Conservation (phyloP, 2,329 filamentous ascomycete species). For the Penicillium vulpinum region DNA sequence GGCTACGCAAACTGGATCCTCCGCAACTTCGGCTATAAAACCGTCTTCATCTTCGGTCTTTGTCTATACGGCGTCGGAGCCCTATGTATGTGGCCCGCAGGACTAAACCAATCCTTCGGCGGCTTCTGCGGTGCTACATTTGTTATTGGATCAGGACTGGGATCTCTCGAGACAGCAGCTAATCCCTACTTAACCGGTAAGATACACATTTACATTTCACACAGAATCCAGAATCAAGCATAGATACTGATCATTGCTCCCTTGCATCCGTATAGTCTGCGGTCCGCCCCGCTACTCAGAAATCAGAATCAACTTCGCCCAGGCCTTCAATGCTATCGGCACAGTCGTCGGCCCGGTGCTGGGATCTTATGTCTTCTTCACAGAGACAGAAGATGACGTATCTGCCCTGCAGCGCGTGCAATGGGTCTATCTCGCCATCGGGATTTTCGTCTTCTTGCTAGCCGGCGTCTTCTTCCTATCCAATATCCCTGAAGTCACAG, state of each 20-base stretch:
- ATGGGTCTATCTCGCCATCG: conserved; percentile 80
- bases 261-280: conserved; percentile 54
- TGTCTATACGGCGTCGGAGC: conserved; percentile 69
- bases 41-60: conserved; percentile 75
- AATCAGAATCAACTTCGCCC: conserved; percentile 73
- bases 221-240: not conserved
- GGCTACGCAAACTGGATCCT: conserved; percentile 62
- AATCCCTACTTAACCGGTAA: conserved; percentile 70
- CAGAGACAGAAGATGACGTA: conserved; percentile 58
- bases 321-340: conserved; percentile 75
- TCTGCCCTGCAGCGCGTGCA: conserved; percentile 67
- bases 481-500: conserved; percentile 70
- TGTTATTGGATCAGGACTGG: conserved; percentile 71
- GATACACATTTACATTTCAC: not conserved
- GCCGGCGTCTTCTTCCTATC: conserved; percentile 67
- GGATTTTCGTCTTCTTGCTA: conserved; percentile 67
- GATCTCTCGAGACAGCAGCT: conserved; percentile 73
- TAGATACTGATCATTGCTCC: not conserved
- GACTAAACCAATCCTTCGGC: conserved; percentile 69
- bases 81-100: conserved; percentile 82
- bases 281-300: conserved; percentile 74
- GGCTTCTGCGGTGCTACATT: conserved; percentile 73
- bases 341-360: conserved; percentile 72
- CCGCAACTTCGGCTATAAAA: conserved; percentile 73
- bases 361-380: conserved; percentile 73